Evolutionary conservation across 164 flowering plant genomes (phyloP), one percentile per base, ranked within the genome.

Genomic region (Kingdonia uniflora): DNA sequence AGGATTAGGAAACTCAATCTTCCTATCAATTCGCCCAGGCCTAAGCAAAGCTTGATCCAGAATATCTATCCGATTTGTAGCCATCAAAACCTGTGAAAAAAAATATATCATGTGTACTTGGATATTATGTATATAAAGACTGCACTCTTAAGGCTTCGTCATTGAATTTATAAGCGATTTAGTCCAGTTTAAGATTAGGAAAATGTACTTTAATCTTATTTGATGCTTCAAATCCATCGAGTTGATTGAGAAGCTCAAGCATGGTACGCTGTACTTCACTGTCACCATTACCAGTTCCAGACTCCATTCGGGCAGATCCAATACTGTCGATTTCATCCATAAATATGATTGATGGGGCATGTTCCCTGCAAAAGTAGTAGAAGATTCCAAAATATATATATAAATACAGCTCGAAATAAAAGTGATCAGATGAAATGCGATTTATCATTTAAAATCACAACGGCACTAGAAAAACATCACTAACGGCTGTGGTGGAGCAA

Each of bases 311-410:
- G 53, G 97, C 82, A 64, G 97, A 89, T 58, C 97, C 99, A 63
- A 94, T 94, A 62, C 97, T 94, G 60, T 94, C 99, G n/a, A 94
- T 92, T 70, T 92, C 99, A 74, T 92, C 99, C 97, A 92, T 92
- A 58, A 94, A 94, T 38, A 89, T 89, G 65, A 94, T 89, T n/a
- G 97, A 86, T 6, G 95, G 99, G 56, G 97, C 95, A 67, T 89
- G 96, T 66, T 89, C 97, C 73, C 97, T 89, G 83, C 38, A n/a
- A 38, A 58, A 66, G 6, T 29, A 29, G 35, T 3, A 29, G 8
- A 29, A 29, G n/a, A n/a, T n/a, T n/a, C n/a, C n/a, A n/a, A 29
- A 29, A 29, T 29, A 29, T 3, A 3, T 29, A 29, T 29, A 29
- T 3, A 8, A 29, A 29, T 29, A 4, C 35, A 29, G 35, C 8